Evolutionary conservation across 2,329 filamentous ascomycete genomes (phyloP).

Genomic region (Trichoderma asperellum): DNA sequence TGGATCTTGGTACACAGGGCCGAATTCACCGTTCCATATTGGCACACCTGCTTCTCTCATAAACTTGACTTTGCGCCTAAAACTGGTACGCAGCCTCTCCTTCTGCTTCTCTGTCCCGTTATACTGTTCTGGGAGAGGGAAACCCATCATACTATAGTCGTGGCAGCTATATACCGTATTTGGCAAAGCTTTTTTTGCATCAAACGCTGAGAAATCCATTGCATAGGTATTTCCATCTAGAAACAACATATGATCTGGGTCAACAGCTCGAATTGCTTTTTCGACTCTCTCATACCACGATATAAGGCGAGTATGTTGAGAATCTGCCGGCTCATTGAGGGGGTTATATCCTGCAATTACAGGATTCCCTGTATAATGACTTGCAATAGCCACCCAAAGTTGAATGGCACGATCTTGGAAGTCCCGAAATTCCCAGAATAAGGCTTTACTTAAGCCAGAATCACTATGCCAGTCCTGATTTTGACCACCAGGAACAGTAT

Average conservation of each 20-base stretch:
- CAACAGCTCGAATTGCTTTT: slow-evolving; percentile 4
- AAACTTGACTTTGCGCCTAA: neutral
- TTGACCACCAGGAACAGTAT: neutral
- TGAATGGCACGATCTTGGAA: no score
- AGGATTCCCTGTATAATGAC: neutral
- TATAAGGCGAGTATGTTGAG: neutral
- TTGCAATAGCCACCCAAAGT: neutral
- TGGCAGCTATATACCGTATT: neutral
- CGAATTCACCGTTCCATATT: slow-evolving; percentile 1
- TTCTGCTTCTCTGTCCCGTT: neutral
- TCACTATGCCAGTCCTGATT: slow-evolving; percentile 7
- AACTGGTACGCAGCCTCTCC: slow-evolving; percentile 5
- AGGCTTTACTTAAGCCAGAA: neutral
- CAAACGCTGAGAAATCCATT: neutral
- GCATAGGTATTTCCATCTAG: slow-evolving; percentile 3
- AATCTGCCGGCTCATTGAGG: neutral
- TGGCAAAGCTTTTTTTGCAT: neutral
- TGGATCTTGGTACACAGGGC: slow-evolving; percentile 1
- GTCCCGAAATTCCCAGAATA: no score
- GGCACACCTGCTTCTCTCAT: neutral
- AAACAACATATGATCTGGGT: neutral
- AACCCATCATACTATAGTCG: neutral
- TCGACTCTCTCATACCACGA: neutral
- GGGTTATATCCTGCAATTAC: neutral
- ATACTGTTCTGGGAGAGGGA: neutral